Evolutionary conservation across 768 basidiomycete genomes (phyloP), one percentile per base, ranked within the genome.

Genomic region (Pisolithus tinctorius): DNA sequence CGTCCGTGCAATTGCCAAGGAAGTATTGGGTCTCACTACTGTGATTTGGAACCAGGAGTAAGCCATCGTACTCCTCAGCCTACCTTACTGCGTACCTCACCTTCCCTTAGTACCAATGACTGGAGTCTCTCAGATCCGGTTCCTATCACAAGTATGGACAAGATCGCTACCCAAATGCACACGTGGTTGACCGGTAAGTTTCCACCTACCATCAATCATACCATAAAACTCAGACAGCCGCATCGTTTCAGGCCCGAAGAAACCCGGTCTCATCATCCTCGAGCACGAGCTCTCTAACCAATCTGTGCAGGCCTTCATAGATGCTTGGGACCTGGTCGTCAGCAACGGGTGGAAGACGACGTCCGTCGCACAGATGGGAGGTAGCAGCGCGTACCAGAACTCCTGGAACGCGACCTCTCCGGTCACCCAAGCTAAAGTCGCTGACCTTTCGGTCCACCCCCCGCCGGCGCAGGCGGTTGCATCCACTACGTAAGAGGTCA

Each of bases 41-140:
- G 79, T 94, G 49, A 69, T 90, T 57, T 97, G 94, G 94, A 93
- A 95, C 68, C 79, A 83, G 53, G 93, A 94, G 87, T 89, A 69
- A 48, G 79, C 54, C 6, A 1, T 17, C 45, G 20, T 55, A 23
- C 20, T 11, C 4, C 36, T 45, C 41, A 11, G 14, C 50, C 41
- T 20, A 23, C 26, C 39, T 23, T 30, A n/a, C 25, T 49, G 26
- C 51, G 47, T 36, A 34, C 23, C 16, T 10, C 26, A 20, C 36
- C 20, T 34, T 5, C n/a, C 20, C 16, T 50, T 60, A 89, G 87
- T 62, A 83, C 90, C 13, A 65, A 70, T 25, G 92, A 94, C 65
- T 94, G 91, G 92, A 77, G 76, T 41, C 68, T 90, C 41, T 70
- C 71, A 34, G 55, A 67, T 34, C 57, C 37, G 23, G 53, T 62